Base-by-base conservation (phyloP, 73 alveolate species). In the Paramecium sonneborni region DNA sequence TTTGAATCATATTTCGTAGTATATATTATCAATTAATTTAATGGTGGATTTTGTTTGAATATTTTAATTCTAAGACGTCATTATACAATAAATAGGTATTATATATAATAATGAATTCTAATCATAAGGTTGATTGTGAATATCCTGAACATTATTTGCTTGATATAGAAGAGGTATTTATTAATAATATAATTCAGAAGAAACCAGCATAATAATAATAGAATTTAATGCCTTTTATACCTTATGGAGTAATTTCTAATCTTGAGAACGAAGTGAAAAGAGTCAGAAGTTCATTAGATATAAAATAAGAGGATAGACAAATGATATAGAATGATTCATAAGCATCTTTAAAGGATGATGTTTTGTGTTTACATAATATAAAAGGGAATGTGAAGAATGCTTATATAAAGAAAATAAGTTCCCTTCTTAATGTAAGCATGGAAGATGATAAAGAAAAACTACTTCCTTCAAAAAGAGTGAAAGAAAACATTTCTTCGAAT, bases 301-400 rank as follows among this genome's bases (percentile, higher is more conserved):
- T 76, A 32, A 76, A 76, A 41, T n/a, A 76, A 76, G 88, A 76
- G 38, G 88, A 76, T 39, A 76, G 88, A 76, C 14, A 38, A 41
- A 76, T 76, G 88, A 76, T 41, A 9, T 34, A 39, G 38, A 76
- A 76, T 41, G 88, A 76, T 35, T 76, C 88, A 18, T 24, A 41
- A 12, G 70, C 62, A 0, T 76, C 88, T 21, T 57, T 76, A 15
- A 76, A 76, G 20, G 88, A 76, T 35, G 88, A 76, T 37, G 88
- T 76, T 6, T 9, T 76, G 30, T 35, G 86, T 69, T 76, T 87
- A 20, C 79, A 74, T 1, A 87, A 87, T 44, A 87, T 87, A 20
- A 87, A 87, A 69, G 93, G 93, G 18, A 87, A 87, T 87, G 93
- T 87, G 39, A 87, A 87, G 32, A 87, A 87, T 69, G 93, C 93